Percentiles rank a stretch among this genome's conserved stretches.
These are phyloP conservation scores for Arthrobotrys musiformis DNA, from an alignment of 2,329 filamentous ascomycete species.

Conservation along the genomic window DNA sequence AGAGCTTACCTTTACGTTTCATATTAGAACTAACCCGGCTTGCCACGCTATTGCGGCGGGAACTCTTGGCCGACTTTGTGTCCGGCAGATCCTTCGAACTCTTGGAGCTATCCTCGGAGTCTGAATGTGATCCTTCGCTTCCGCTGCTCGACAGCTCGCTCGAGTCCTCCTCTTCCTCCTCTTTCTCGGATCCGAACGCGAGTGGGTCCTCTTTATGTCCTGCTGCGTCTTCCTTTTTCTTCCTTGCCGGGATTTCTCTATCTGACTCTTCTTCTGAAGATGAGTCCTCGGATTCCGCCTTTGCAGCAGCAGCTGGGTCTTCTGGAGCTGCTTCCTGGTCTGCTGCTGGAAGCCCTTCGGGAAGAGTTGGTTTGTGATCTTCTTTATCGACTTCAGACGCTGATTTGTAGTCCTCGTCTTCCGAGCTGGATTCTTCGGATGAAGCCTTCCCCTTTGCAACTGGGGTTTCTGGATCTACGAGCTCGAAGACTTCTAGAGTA, in stretches of 20 bases:
- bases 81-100: constrained; percentile 33
- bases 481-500: constrained; percentile 17
- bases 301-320: constrained; percentile 23
- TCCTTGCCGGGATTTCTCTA: constrained; percentile 7
- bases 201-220: constrained; percentile 45
- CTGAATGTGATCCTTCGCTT: constrained; percentile 41
- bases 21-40: constrained; percentile 45
- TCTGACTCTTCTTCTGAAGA: constrained; percentile 48
- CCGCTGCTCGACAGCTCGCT: constrained; percentile 32
- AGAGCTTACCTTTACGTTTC: constrained; percentile 51
- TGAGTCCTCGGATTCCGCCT: constrained; percentile 41
- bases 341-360: constrained; percentile 28
- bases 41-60: constrained; percentile 36
- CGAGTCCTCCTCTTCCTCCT: constrained; percentile 31
- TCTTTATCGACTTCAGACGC: constrained; percentile 44
- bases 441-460: constrained; percentile 13
- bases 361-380: constrained; percentile 14
- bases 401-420: constrained; percentile 44
- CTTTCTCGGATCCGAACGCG: constrained; percentile 44
- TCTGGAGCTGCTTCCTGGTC: constrained; percentile 34
- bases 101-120: constrained; percentile 36
- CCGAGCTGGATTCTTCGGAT: constrained; percentile 44
- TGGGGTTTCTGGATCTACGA: constrained; percentile 14
- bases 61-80: constrained; percentile 31
- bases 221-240: neutral